These are phyloP conservation scores for Blastomyces percursus DNA, from an alignment of 2,329 filamentous ascomycete species.

Conservation along the genomic window DNA sequence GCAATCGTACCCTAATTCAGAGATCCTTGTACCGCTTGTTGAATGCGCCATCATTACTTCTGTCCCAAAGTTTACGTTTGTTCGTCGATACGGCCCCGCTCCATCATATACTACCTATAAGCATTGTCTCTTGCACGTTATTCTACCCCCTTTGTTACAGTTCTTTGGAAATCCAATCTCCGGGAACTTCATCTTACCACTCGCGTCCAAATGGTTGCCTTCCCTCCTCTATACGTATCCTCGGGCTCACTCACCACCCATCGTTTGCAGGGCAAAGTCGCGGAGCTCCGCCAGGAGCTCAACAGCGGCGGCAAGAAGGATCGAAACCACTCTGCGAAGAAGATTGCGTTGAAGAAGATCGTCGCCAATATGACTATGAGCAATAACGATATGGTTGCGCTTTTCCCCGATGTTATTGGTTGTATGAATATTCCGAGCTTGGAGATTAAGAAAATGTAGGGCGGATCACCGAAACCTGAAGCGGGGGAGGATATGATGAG, in stretches of 20 bases:
- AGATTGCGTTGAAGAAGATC: conserved; percentile 98
- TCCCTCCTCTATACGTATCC: conserved; percentile 21
- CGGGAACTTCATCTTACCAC: neutral
- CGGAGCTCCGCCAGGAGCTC: conserved; percentile 88
- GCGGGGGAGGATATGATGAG: neutral
- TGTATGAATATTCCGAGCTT: conserved; percentile 93
- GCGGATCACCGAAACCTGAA: neutral
- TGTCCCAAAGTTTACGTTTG: neutral
- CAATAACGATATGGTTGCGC: conserved; percentile 98
- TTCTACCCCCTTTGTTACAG: neutral
- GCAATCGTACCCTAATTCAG: neutral
- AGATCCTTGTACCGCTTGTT: neutral
- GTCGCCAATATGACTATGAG: conserved; percentile 99
- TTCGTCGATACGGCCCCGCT: neutral
- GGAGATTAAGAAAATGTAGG: conserved; percentile 98
- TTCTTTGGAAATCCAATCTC: neutral
- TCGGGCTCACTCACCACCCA: conserved; percentile 24
- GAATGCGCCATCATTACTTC: neutral
- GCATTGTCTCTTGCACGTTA: neutral
- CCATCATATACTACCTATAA: neutral
- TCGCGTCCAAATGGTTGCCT: conserved; percentile 21
- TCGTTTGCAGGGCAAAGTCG: conserved; percentile 81
- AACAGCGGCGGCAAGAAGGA: conserved; percentile 94
- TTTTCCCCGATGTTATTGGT: conserved; percentile 88
- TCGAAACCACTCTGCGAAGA: conserved; percentile 89